Percentiles rank a stretch among this genome's conserved stretches.
Evolutionary conservation across 768 basidiomycete genomes (phyloP).

Genomic region (Macrocybe gigantea): DNA sequence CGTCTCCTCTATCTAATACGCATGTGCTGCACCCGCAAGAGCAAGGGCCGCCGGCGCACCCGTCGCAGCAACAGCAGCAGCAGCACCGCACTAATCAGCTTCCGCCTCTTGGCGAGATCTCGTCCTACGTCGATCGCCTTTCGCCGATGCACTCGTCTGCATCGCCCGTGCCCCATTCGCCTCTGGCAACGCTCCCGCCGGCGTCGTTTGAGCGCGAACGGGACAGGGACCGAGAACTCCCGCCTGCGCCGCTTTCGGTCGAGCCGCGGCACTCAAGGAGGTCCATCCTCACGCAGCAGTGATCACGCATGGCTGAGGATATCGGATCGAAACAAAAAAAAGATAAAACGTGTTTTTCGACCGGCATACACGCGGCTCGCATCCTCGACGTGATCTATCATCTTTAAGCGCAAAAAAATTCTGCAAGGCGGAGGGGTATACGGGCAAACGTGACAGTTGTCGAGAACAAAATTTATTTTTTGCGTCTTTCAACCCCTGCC

Average conservation of each 20-base stretch:
- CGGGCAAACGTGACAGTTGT: too few species aligned
- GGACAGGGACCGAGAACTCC: constrained; percentile 42
- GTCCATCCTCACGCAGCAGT: constrained; percentile 31
- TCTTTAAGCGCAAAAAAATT: too few species aligned
- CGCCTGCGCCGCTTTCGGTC: constrained; percentile 38
- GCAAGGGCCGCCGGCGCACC: constrained; percentile 3
- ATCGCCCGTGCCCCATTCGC: constrained; percentile 34
- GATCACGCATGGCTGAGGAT: background rate
- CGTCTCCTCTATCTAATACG: constrained; percentile 47
- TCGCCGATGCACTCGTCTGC: constrained; percentile 32
- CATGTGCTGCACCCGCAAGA: constrained; percentile 24
- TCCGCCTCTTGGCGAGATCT: constrained; percentile 30
- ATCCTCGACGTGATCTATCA: too few species aligned
- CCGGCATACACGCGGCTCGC: too few species aligned
- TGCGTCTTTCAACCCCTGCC: too few species aligned
- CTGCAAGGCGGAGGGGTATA: too few species aligned
- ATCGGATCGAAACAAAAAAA: too few species aligned
- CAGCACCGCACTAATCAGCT: constrained; percentile 22
- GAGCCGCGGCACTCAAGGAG: constrained; percentile 32
- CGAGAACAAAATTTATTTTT: too few species aligned
- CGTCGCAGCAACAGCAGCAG: constrained; percentile 16
- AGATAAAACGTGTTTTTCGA: too few species aligned
- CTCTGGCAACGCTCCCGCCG: constrained; percentile 29
- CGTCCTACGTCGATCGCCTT: constrained; percentile 26
- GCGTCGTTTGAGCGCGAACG: constrained; percentile 54